A percentile compares a stretch with the other conserved stretches of the same genome.
Evolutionary conservation across 73 alveolate species (phyloP).

Genomic region (Uronychia binucleata): DNA sequence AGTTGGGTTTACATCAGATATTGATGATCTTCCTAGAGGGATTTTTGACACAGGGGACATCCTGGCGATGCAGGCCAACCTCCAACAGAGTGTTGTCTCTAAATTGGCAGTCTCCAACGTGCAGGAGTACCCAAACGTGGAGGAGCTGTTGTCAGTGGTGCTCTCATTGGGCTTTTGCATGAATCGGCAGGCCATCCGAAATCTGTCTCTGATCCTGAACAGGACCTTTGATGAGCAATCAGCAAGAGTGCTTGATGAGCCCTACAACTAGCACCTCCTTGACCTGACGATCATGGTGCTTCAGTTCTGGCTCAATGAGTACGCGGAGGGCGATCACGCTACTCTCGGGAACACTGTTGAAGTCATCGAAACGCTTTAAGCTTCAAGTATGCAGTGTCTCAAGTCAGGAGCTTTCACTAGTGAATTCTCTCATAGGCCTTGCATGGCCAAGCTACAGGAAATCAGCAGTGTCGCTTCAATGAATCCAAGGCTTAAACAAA

Average conservation of each 20-base stretch:
- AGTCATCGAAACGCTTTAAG: conserved; percentile 69
- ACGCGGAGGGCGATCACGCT: conserved; percentile 64
- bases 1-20: conserved; percentile 31
- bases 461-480: no score
- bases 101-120: conserved; percentile 57
- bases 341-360: conserved; percentile 67
- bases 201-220: conserved; percentile 33
- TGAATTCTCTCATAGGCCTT: no score
- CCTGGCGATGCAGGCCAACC: conserved; percentile 52
- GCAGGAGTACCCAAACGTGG: conserved; percentile 5
- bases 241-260: conserved; percentile 47
- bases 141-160: conserved; percentile 28
- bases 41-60: conserved; percentile 67
- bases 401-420: no score
- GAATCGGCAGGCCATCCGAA: conserved; percentile 46
- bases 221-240: conserved; percentile 22
- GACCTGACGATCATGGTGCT: conserved; percentile 31
- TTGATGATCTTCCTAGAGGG: conserved; percentile 66
- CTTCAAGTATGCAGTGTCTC: no score
- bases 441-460: no score
- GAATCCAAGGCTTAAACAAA: no score
- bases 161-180: conserved; percentile 76
- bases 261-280: conserved; percentile 15
- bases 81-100: conserved; percentile 56
- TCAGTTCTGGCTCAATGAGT: conserved; percentile 70